Base-by-base conservation (phyloP, 495 filamentous ascomycete genomes). In the Clohesyomyces aquaticus region DNA sequence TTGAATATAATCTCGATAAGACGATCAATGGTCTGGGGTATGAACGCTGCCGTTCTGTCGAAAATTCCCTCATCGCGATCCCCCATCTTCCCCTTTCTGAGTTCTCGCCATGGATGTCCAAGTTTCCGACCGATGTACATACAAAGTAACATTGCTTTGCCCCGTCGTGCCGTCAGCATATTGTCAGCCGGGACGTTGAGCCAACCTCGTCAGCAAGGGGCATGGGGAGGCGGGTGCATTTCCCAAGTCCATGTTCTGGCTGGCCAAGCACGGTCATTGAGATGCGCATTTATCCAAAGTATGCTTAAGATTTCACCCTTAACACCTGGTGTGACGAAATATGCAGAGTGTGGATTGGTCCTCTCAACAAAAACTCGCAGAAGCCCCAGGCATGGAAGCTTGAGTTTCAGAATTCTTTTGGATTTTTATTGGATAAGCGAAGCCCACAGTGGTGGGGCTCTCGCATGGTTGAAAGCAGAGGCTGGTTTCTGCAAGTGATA, bases 251-350 rank as follows among this genome's bases (percentile, higher is more conserved):
- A 23, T 32, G 14, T 19, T 38, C 43, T 50, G 41, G 26, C 29
- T 21, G 46, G 50, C 59, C 50, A 43, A 55, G 50, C 28, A n/a
- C 38, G 27, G 41, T 10, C 46, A 55, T 35, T 48, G 32, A 32
- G 19, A 10, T 45, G 53, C n/a, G n/a, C 61, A 64, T 64, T 64
- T 64, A 64, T 58, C 61, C 61, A 64, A 56, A 64, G 61, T 64
- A 51, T 14, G 25, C 16, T 53, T 11, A 12, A 60, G 43, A 19
- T 48, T 48, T 19, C 6, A 22, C 27, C 38, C 54, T 10, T 57
- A 22, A 22, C 6, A 6, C 2, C n/a, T 25, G 50, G 50, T 28
- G 58, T 61, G 58, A 61, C 48, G 48, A 61, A 19, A 53, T 10
- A 48, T 61, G 32, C 29, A 28, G 42, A 26, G 8, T 11, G 9